Conservation (phyloP, 257 asterid genomes). For the Solanum appendiculatum region DNA sequence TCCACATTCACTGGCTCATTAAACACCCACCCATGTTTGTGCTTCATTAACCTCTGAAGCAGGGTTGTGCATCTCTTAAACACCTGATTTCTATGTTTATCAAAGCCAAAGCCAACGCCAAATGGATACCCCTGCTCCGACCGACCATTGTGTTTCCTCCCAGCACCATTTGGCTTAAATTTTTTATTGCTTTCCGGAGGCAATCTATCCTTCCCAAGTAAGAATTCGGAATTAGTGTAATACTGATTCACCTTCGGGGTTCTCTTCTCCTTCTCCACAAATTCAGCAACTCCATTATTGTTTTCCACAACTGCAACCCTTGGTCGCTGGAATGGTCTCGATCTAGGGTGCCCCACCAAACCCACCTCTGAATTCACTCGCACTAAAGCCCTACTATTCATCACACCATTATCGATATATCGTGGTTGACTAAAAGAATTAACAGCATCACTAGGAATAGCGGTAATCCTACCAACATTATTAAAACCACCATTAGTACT, state of each 20-base stretch:
- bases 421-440: constrained; percentile 4
- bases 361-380: constrained; percentile 10
- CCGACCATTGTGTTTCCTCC: neutral
- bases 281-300: constrained; percentile 5
- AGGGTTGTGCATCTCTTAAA: constrained; percentile 5
- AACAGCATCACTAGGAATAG: neutral
- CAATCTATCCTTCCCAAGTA: constrained; percentile 14
- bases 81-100: neutral
- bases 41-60: constrained; percentile 8
- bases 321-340: constrained; percentile 12
- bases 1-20: constrained; percentile 7
- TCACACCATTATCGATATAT: neutral
- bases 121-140: neutral
- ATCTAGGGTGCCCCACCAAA: constrained; percentile 16
- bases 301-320: constrained; percentile 1
- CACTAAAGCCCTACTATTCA: constrained; percentile 1
- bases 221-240: constrained; percentile 5
- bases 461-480: neutral
- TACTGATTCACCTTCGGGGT: constrained; percentile 14
- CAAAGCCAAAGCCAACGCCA: neutral
- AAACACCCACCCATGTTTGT: constrained; percentile 13
- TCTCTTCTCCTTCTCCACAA: constrained; percentile 10
- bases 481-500: neutral
- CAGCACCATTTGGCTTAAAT: constrained; percentile 5
- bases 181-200: constrained; percentile 11